These are phyloP conservation scores for Solanum chilense DNA, from an alignment of 257 asterid genomes.

Conservation along the genomic window DNA sequence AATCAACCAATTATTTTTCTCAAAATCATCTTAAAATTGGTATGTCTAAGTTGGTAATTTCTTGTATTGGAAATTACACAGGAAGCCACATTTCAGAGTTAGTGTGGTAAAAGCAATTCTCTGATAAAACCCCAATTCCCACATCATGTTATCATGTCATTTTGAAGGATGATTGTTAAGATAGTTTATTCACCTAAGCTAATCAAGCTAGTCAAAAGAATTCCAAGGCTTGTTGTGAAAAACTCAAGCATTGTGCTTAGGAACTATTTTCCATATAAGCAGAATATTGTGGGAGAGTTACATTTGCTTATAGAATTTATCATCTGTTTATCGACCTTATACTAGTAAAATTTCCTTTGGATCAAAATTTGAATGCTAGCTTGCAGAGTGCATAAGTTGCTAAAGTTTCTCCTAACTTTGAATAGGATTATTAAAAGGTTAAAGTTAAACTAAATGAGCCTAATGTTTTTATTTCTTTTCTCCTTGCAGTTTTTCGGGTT, in stretches of 20 bases:
- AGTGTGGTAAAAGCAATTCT: background rate
- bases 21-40: background rate
- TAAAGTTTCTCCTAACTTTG: background rate
- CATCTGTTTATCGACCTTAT: background rate
- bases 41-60: background rate
- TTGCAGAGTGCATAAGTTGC: background rate
- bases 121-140: background rate
- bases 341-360: background rate
- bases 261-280: background rate
- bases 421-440: background rate
- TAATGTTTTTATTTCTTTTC: background rate
- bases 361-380: background rate
- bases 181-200: background rate
- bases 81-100: background rate
- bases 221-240: background rate
- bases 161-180: background rate
- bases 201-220: background rate
- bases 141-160: background rate
- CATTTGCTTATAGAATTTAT: background rate
- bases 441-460: background rate
- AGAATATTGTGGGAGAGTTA: background rate
- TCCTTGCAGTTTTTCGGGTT: slow-evolving; percentile 77
- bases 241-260: background rate
- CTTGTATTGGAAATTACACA: background rate
- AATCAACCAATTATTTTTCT: background rate